Conservation (phyloP, 768 basidiomycete genomes). For the Leccinum fibrillosum region DNA sequence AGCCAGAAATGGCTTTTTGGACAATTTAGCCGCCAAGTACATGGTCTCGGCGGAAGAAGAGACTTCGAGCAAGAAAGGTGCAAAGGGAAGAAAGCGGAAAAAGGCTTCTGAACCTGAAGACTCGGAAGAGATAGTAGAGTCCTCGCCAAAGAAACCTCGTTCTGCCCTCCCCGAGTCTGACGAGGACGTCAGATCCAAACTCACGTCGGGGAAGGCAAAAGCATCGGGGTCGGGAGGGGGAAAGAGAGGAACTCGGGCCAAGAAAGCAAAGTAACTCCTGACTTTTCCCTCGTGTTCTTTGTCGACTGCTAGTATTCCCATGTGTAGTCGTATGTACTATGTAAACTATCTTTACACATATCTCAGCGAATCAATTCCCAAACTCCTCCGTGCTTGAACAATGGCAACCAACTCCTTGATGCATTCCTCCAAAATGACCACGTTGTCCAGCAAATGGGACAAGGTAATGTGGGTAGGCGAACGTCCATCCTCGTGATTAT, state of each 20-base stretch:
- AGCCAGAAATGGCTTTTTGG: slow-evolving; percentile 69
- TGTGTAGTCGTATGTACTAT: slow-evolving; percentile 7
- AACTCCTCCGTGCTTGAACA: slow-evolving; percentile 74
- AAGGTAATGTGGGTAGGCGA: slow-evolving; percentile 57
- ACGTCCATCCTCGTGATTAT: slow-evolving; percentile 25
- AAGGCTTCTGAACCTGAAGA: slow-evolving; percentile 34
- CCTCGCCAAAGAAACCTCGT: slow-evolving; percentile 50
- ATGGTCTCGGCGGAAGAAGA: slow-evolving; percentile 39
- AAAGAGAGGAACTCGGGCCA: slow-evolving; percentile 31
- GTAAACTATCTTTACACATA: slow-evolving; percentile 48
- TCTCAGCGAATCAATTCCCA: slow-evolving; percentile 81
- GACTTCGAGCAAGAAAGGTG: slow-evolving; percentile 35
- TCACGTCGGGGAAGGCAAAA: slow-evolving; percentile 49
- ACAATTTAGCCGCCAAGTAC: slow-evolving; percentile 74
- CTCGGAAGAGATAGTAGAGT: slow-evolving; percentile 34
- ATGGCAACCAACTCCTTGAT: slow-evolving; percentile 91
- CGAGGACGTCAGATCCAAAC: slow-evolving; percentile 58
- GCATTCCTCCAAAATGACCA: slow-evolving; percentile 91
- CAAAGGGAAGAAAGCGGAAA: slow-evolving; percentile 53
- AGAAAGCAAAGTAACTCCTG: slow-evolving; percentile 33
- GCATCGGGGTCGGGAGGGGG: slow-evolving; percentile 20
- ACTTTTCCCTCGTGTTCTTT: not conserved
- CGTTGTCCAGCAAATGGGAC: slow-evolving; percentile 86
- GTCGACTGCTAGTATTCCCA: not conserved
- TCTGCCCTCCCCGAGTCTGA: slow-evolving; percentile 53